Evolutionary conservation across 31 red algal species (phyloP).

Genomic region (Pterothamnion heteromorphum): DNA sequence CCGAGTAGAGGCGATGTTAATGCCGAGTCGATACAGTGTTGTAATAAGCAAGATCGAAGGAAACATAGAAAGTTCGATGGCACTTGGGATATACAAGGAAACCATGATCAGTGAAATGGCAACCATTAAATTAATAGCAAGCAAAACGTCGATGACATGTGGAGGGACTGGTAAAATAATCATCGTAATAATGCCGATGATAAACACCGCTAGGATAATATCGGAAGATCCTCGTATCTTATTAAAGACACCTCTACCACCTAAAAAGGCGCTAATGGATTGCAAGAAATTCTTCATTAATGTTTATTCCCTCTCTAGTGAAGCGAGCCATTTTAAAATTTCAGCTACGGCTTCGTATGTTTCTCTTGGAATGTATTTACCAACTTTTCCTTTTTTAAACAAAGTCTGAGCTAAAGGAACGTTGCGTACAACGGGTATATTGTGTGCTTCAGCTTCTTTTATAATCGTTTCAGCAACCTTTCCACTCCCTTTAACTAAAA

Average conservation of each 20-base stretch:
- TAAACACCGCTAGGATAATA: not conserved
- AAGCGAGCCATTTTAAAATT: conserved; percentile 5
- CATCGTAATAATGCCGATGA: conserved; percentile 18
- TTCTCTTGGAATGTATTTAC: conserved; percentile 3
- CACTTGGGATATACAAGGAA: not conserved
- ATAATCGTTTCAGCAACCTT: conserved; percentile 20
- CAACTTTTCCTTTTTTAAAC: not conserved
- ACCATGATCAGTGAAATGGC: conserved; percentile 31
- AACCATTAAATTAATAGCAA: conserved; percentile 11
- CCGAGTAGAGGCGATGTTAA: conserved; percentile 22
- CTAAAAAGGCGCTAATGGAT: no score
- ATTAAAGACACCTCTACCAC: not conserved
- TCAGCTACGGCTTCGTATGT: not conserved
- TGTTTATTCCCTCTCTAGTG: no score
- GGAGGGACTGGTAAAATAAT: conserved; percentile 39
- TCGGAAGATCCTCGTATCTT: not conserved
- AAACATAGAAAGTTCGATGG: conserved; percentile 8
- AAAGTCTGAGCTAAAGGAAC: not conserved
- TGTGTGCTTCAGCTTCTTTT: not conserved
- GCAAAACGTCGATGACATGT: conserved; percentile 19
- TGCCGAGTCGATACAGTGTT: conserved; percentile 24
- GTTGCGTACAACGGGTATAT: not conserved
- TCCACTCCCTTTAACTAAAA: conserved; percentile 10
- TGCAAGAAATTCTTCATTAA: no score
- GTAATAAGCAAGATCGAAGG: conserved; percentile 36